Evolutionary conservation across 257 asterid genomes (phyloP).

Genomic region (Petunia axillaris): DNA sequence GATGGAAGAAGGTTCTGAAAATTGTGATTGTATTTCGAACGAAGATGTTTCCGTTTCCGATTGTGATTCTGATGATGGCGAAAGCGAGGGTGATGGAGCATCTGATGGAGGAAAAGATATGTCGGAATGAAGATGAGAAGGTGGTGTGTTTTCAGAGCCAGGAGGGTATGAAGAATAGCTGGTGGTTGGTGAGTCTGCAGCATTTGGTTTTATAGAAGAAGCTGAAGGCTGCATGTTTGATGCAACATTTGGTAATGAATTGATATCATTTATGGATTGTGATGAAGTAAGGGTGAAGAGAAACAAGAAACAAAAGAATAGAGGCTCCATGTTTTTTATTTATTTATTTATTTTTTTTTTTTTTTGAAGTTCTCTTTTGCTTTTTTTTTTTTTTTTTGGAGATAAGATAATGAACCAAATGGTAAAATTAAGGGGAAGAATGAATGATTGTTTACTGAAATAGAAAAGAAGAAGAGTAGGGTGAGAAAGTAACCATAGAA

Average conservation of each 20-base stretch:
- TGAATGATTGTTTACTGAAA: background rate
- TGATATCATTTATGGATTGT: background rate
- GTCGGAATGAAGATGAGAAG: background rate
- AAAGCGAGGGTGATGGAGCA: background rate
- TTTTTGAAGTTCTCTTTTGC: no score
- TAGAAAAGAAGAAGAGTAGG: background rate
- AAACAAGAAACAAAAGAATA: background rate
- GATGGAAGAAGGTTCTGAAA: background rate
- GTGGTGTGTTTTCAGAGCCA: background rate
- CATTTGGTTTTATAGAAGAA: background rate
- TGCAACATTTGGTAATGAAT: background rate
- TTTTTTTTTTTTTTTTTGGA: no score
- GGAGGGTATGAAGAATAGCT: background rate
- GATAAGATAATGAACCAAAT: background rate
- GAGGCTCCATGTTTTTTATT: constrained; percentile 26
- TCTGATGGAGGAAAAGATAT: constrained; percentile 23
- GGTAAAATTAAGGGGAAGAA: background rate
- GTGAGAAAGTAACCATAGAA: constrained; percentile 13
- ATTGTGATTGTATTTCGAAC: background rate
- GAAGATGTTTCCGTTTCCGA: background rate
- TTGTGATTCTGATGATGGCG: no score
- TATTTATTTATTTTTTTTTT: no score
- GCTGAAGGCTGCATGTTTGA: constrained; percentile 2
- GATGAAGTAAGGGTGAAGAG: constrained; percentile 9
- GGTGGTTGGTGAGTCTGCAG: background rate